Conservation (phyloP, 345 rosid species). For the Pelargonium nanum region DNA sequence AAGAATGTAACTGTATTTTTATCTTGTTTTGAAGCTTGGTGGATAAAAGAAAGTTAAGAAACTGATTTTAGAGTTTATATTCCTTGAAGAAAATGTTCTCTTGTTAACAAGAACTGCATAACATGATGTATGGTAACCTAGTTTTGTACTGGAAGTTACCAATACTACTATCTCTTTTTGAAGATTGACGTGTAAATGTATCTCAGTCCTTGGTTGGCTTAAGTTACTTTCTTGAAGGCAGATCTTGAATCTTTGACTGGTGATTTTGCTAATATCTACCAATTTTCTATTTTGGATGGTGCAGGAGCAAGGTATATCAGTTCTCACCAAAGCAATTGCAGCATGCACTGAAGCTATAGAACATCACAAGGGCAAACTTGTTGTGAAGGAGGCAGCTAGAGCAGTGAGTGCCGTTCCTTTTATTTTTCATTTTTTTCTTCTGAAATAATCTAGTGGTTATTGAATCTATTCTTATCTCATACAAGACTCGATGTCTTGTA, state of each 20-base stretch:
- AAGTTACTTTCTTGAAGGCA: neutral
- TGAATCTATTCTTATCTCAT: too few relatives aligned
- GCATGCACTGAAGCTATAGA: constrained; percentile 79
- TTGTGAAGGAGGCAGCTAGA: constrained; percentile 80
- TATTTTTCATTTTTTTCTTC: neutral
- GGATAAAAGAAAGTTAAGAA: too few relatives aligned
- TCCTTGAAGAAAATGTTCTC: neutral
- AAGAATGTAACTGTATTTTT: too few relatives aligned
- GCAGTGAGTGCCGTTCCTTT: constrained; percentile 50
- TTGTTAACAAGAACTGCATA: neutral
- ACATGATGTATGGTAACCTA: too few relatives aligned
- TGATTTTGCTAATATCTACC: neutral
- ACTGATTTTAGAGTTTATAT: too few relatives aligned
- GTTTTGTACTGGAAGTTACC: neutral
- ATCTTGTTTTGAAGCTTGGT: too few relatives aligned
- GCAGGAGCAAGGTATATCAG: constrained; percentile 92
- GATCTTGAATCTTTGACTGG: neutral
- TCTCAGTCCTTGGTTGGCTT: neutral
- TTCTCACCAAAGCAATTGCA: constrained; percentile 59
- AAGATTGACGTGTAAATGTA: neutral
- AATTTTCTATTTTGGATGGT: constrained; percentile 2
- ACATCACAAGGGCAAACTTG: constrained; percentile 78
- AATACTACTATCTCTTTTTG: neutral
- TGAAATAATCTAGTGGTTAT: too few relatives aligned
- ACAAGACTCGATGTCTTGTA: neutral